phyloP scores from a whole-genome alignment of 306 rosid genomes.

The Quercus cerris region DNA sequence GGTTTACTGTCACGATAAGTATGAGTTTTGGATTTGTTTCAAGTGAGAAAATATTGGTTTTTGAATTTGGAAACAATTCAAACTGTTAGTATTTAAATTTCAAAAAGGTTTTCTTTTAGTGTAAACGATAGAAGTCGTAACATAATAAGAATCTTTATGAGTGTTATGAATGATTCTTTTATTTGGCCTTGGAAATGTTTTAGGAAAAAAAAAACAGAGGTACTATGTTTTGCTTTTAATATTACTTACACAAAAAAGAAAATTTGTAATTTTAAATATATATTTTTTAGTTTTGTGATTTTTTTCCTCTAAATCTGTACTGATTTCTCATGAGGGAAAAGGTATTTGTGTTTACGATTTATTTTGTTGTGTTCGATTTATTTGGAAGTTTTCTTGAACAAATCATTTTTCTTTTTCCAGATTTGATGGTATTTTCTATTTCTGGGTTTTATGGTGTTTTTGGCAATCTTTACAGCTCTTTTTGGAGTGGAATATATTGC shows the following conservation, averaged over 20 bases:
- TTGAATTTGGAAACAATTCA: background rate
- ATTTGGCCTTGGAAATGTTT: background rate
- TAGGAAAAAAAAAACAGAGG: background rate
- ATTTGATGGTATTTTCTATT: constrained; percentile 22
- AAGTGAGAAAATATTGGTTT: background rate
- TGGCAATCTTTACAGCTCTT: constrained; percentile 11
- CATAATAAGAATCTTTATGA: background rate
- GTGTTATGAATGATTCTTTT: background rate
- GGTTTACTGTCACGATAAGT: background rate
- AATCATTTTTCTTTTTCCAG: constrained; percentile 4
- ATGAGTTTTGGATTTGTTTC: background rate
- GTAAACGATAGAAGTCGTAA: background rate
- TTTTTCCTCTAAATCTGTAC: background rate
- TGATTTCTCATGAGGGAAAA: background rate
- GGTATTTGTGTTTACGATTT: background rate
- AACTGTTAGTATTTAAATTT: background rate
- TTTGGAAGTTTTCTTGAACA: background rate
- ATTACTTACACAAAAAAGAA: too few relatives aligned
- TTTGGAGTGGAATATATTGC: constrained; percentile 8
- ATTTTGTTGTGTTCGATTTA: background rate
- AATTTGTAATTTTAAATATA: too few relatives aligned
- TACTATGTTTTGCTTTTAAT: background rate
- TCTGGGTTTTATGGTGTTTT: constrained; percentile 1
- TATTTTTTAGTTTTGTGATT: background rate
- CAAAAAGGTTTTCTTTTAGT: background rate